These are phyloP conservation scores for Aureobasidium zeae DNA, from an alignment of 2,329 filamentous ascomycete genomes.

Conservation along the genomic window DNA sequence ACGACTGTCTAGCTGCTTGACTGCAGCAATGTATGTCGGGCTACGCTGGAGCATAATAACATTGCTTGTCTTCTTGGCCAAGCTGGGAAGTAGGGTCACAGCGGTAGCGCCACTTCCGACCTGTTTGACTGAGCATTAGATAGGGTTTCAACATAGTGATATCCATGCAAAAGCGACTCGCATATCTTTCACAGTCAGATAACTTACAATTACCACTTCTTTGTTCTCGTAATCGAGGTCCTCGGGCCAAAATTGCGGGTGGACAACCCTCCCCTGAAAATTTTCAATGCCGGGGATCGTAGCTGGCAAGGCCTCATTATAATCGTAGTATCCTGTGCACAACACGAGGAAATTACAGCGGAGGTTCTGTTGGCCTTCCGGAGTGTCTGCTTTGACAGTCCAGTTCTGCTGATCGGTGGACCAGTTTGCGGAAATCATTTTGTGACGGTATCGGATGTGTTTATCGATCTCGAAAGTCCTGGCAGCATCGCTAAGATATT, in stretches of 20 bases:
- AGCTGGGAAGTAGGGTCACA: slow-evolving; percentile 62
- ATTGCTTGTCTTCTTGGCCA: slow-evolving; percentile 51
- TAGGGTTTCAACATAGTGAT: no score
- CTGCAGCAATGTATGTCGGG: slow-evolving; percentile 58
- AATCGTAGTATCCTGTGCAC: slow-evolving; percentile 66
- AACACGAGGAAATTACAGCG: slow-evolving; percentile 42
- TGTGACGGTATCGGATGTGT: slow-evolving; percentile 37
- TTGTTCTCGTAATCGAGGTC: slow-evolving; percentile 57
- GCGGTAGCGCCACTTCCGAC: slow-evolving; percentile 72
- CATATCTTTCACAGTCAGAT: neutral
- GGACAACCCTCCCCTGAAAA: slow-evolving; percentile 55
- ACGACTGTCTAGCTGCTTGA: slow-evolving; percentile 36
- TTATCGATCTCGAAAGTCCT: slow-evolving; percentile 37
- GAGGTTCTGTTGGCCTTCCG: slow-evolving; percentile 28
- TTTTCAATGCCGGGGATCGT: slow-evolving; percentile 57
- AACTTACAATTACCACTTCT: slow-evolving; percentile 50
- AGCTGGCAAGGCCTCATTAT: slow-evolving; percentile 51
- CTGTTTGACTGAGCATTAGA: no score
- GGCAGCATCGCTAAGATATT: slow-evolving; percentile 38
- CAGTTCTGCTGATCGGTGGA: slow-evolving; percentile 41
- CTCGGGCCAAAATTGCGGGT: slow-evolving; percentile 70
- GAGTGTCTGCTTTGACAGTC: slow-evolving; percentile 32
- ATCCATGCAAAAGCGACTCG: no score
- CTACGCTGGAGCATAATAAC: slow-evolving; percentile 77
- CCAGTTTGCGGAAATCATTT: slow-evolving; percentile 35